Evolutionary conservation across 257 asterid species (phyloP), one percentile per base, ranked within the genome.

Genomic region (Salvia hispanica): DNA sequence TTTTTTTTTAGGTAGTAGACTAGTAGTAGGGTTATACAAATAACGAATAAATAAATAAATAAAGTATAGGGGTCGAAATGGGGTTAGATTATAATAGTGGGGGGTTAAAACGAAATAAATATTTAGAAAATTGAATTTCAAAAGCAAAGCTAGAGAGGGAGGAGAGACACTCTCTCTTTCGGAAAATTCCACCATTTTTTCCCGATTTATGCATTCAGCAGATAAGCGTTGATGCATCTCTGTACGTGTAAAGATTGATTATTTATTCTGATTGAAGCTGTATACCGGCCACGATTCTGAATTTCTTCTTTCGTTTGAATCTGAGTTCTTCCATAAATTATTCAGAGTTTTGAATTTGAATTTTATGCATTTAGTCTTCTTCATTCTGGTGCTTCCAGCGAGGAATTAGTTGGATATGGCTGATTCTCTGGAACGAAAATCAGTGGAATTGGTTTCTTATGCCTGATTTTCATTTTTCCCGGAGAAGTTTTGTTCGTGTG

Each of bases 101-200:
- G 74, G 67, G 46, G 48, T 15, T 7, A 48, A 58, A 58, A 47
- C 48, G 48, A 39, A 61, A 70, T 47, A 47, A 15, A 50, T 52
- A 10, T 62, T 36, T 16, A 83, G 67, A 72, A 87, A 92, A 89
- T 92, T 83, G 88, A 84, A 90, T 89, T 92, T 86, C 86, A 90
- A 92, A 92, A 87, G 86, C 84, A 62, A 31, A 78, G 73, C 79
- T 54, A 76, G 85, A 88, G 96, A 86, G 96, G 97, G 96, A 88
- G 94, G 83, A 80, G 83, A 72, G 64, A 64, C 74, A 46, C 67
- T 28, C 66, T 54, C 66, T 42, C 65, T 70, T 71, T 64, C 64
- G 64, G 53, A 74, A 72, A 78, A 64, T 15, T 52, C 73, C 78
- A 76, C 50, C 77, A 62, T 70, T 67, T 61, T 61, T 48, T 51